phyloP scores from a whole-genome alignment of 257 asterid species.

The Ehretia macrophylla region DNA sequence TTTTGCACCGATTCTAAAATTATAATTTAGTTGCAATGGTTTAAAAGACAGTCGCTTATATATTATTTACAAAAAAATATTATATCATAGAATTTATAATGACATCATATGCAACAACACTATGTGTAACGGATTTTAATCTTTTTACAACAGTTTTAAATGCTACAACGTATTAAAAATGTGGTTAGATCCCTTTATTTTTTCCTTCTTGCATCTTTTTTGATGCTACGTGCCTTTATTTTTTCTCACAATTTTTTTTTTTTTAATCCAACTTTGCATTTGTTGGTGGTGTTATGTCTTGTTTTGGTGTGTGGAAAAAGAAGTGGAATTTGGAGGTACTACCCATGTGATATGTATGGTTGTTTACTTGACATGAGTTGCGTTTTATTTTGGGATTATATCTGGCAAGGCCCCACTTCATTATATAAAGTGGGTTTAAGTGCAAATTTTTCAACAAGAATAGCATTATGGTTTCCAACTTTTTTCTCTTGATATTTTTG shows the following conservation, averaged over 20 bases:
- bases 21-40: too few relatives aligned
- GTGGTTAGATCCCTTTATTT: not conserved
- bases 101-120: too few relatives aligned
- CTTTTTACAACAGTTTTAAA: too few relatives aligned
- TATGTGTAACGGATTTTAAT: too few relatives aligned
- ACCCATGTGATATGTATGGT: slow-evolving; percentile 52
- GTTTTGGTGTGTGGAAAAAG: slow-evolving; percentile 7
- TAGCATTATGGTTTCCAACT: not conserved
- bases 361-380: slow-evolving; percentile 33
- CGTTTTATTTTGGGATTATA: slow-evolving; percentile 32
- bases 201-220: slow-evolving; percentile 14
- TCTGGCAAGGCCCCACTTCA: slow-evolving; percentile 40
- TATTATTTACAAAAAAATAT: too few relatives aligned
- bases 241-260: not conserved
- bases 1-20: too few relatives aligned
- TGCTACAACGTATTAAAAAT: too few relatives aligned
- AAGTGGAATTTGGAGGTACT: not conserved
- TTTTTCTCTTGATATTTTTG: not conserved
- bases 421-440: slow-evolving; percentile 23
- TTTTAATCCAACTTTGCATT: slow-evolving; percentile 1
- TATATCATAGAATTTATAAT: too few relatives aligned
- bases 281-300: slow-evolving; percentile 21
- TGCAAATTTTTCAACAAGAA: slow-evolving; percentile 2
- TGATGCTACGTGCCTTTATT: not conserved
- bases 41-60: too few relatives aligned